phyloP scores from a whole-genome alignment of 352 stramenopile species.

The Globisporangium cylindrosporum region DNA sequence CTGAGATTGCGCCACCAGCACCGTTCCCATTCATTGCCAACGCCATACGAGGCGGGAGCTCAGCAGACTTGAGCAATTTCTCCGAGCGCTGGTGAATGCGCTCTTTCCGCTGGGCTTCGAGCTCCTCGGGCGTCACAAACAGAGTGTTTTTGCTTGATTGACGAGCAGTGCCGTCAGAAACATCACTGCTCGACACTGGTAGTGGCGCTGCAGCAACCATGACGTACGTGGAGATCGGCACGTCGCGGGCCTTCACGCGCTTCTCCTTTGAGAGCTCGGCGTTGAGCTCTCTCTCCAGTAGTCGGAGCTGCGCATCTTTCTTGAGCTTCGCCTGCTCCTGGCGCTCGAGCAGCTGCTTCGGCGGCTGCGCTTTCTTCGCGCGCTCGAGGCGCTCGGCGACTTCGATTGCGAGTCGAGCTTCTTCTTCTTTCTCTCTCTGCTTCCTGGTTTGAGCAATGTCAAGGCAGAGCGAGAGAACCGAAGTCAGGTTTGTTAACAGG shows the following conservation, averaged over 20 bases:
- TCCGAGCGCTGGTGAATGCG: constrained; percentile 49
- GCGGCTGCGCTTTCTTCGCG: constrained; percentile 41
- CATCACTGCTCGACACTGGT: constrained; percentile 9
- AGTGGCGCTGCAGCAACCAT: not conserved
- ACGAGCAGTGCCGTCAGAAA: constrained; percentile 3
- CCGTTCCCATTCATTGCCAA: constrained; percentile 4
- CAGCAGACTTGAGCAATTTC: constrained; percentile 35
- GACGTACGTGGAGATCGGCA: constrained; percentile 56
- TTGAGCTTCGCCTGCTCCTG: constrained; percentile 36
- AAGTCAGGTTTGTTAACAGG: not conserved
- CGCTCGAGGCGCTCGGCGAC: constrained; percentile 36
- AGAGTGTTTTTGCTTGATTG: not conserved
- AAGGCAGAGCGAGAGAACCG: not conserved
- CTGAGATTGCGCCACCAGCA: constrained; percentile 5
- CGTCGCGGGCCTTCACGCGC: constrained; percentile 42
- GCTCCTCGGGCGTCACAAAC: constrained; percentile 17
- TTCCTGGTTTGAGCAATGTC: constrained; percentile 30
- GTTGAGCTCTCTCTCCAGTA: constrained; percentile 33
- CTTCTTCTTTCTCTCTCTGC: constrained; percentile 35
- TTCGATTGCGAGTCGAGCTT: constrained; percentile 22
- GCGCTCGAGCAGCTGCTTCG: constrained; percentile 50
- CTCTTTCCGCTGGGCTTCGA: constrained; percentile 45
- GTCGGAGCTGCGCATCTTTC: constrained; percentile 38
- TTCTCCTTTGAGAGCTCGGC: constrained; percentile 37
- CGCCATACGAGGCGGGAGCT: constrained; percentile 57